phyloP scores from a whole-genome alignment of 768 basidiomycete genomes.

The Lactarius trivialis region DNA sequence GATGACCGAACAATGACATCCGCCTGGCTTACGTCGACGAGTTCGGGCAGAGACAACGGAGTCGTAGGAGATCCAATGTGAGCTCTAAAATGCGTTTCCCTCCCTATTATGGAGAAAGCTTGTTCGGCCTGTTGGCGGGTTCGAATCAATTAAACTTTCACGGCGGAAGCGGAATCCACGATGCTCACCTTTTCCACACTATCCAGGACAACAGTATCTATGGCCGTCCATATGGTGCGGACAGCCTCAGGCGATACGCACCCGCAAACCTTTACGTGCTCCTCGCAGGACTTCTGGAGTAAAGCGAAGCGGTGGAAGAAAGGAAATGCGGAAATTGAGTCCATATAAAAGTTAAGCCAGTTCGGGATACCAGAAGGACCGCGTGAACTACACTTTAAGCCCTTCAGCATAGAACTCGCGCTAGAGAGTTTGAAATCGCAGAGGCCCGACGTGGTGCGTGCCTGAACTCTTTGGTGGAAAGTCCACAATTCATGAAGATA shows the following conservation, averaged over 20 bases:
- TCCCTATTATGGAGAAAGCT: neutral
- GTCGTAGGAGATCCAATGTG: neutral
- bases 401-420: neutral
- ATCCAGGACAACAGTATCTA: neutral
- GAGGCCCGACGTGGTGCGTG: neutral
- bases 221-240: neutral
- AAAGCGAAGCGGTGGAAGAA: neutral
- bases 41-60: neutral
- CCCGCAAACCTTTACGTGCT: neutral
- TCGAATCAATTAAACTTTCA: neutral
- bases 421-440: neutral
- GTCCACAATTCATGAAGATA: constrained; percentile 7
- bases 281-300: neutral
- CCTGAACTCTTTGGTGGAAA: constrained; percentile 13
- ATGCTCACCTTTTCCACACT: neutral
- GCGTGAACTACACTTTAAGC: neutral
- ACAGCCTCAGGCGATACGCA: neutral
- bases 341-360: neutral
- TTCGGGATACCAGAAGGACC: neutral
- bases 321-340: neutral
- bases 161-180: neutral
- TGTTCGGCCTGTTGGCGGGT: neutral
- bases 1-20: constrained; percentile 39
- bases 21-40: constrained; percentile 21
- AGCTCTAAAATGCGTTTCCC: neutral